Percentiles rank a stretch among this genome's conserved stretches.
Evolutionary conservation across 352 stramenopile species (phyloP).

Genomic region (Stephanocyclus meneghinianus): DNA sequence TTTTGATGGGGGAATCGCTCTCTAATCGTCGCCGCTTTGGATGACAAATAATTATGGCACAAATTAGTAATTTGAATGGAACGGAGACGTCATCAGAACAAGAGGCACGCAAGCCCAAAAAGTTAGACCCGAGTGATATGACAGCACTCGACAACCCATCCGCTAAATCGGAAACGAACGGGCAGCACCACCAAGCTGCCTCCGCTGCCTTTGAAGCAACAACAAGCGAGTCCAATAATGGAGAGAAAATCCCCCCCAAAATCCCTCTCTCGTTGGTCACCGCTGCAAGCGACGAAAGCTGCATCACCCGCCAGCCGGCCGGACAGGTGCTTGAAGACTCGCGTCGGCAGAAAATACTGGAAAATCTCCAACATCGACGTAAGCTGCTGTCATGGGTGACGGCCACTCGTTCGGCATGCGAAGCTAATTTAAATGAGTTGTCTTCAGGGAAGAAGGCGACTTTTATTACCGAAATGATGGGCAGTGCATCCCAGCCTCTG

Average conservation of each 20-base stretch:
- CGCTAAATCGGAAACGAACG: no score
- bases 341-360: constrained; percentile 12
- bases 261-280: not conserved
- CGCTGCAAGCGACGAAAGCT: not conserved
- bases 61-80: no score
- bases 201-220: not conserved
- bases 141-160: no score
- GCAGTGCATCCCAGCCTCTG: not conserved
- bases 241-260: no score
- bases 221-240: constrained; percentile 12
- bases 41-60: no score
- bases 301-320: not conserved
- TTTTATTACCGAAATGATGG: constrained; percentile 5
- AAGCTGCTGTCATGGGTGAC: constrained; percentile 24
- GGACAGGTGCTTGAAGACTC: constrained; percentile 8
- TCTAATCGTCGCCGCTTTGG: no score
- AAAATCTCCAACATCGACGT: constrained; percentile 26
- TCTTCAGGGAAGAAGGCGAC: not conserved
- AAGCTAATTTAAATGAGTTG: constrained; percentile 3
- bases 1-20: no score
- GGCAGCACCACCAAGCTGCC: not conserved
- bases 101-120: no score
- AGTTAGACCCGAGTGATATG: no score
- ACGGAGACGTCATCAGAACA: no score
- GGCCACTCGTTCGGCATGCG: constrained; percentile 5